Percentiles rank a stretch among this genome's conserved stretches.
These are phyloP conservation scores for Wickerhamiella australiensis DNA, from an alignment of 805 yeast species.

Conservation along the genomic window DNA sequence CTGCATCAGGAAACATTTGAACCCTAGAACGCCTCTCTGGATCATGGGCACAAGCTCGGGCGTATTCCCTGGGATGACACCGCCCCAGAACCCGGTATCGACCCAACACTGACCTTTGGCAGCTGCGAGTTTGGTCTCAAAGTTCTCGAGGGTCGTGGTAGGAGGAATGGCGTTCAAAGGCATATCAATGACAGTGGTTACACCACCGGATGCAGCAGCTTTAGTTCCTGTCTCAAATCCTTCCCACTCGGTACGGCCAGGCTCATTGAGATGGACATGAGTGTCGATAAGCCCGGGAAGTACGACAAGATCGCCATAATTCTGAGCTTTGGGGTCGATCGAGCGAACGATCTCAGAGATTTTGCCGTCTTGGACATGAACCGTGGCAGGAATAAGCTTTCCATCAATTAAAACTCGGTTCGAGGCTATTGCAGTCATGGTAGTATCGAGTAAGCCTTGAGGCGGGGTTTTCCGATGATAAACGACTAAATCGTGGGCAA, in stretches of 20 bases:
- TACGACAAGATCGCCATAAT: slow-evolving; percentile 51
- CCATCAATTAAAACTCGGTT: slow-evolving; percentile 20
- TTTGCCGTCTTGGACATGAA: slow-evolving; percentile 37
- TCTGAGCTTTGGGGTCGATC: slow-evolving; percentile 30
- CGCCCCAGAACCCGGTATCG: slow-evolving; percentile 96
- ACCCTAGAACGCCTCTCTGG: slow-evolving; percentile 81
- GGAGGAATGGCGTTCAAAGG: slow-evolving; percentile 95
- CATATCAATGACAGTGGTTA: slow-evolving; percentile 91
- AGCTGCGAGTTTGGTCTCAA: slow-evolving; percentile 62
- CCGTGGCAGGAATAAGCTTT: slow-evolving; percentile 23
- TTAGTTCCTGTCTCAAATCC: slow-evolving; percentile 95
- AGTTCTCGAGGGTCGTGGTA: slow-evolving; percentile 70
- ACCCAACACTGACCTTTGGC: slow-evolving; percentile 80
- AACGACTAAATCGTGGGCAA: background rate
- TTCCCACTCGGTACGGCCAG: slow-evolving; percentile 98
- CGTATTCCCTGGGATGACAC: slow-evolving; percentile 69
- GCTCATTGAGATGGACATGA: slow-evolving; percentile 90
- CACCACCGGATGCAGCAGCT: slow-evolving; percentile 93
- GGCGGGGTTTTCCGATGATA: background rate
- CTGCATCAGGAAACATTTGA: slow-evolving; percentile 84
- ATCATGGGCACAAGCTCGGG: slow-evolving; percentile 62
- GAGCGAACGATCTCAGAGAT: slow-evolving; percentile 38
- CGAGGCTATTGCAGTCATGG: slow-evolving; percentile 15
- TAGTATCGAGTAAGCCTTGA: slow-evolving; percentile 1
- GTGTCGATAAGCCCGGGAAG: slow-evolving; percentile 90